Evolutionary conservation across 2,329 filamentous ascomycete species (phyloP).

Genomic region (Chrysoporthe deuterocubensis): DNA sequence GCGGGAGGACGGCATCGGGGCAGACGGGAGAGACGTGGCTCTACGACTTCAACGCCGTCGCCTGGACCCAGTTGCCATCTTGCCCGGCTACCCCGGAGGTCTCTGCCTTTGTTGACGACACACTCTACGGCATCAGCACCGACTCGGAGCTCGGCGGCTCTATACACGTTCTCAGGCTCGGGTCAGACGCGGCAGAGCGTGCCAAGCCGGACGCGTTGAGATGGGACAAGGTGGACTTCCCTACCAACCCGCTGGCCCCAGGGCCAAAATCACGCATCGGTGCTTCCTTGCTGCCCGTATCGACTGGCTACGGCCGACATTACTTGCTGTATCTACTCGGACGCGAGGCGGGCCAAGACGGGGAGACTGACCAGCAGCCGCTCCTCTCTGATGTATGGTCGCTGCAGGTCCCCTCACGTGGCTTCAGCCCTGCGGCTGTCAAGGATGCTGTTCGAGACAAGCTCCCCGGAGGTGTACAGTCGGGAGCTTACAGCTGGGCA

Average conservation of each 20-base stretch:
- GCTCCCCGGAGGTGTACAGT: constrained; percentile 45
- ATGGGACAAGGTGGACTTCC: constrained; percentile 45
- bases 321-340: constrained; percentile 58
- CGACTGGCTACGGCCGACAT: constrained; percentile 55
- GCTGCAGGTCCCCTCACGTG: constrained; percentile 53
- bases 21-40: constrained; percentile 51
- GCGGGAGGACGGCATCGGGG: constrained; percentile 43
- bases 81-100: constrained; percentile 44
- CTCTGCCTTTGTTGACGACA: constrained; percentile 48
- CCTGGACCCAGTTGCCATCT: constrained; percentile 54
- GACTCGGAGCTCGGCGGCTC: constrained; percentile 39
- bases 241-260: constrained; percentile 42
- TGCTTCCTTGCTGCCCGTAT: constrained; percentile 49
- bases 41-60: constrained; percentile 51
- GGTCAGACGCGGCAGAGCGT: constrained; percentile 36
- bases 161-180: constrained; percentile 42
- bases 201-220: constrained; percentile 36
- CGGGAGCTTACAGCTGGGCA: constrained; percentile 53
- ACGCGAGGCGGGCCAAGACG: constrained; percentile 29
- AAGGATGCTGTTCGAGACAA: constrained; percentile 54
- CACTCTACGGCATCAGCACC: constrained; percentile 51
- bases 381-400: constrained; percentile 53
- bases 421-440: constrained; percentile 48
- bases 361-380: constrained; percentile 29
- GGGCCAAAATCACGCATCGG: constrained; percentile 48